Evolutionary conservation across 257 asterid genomes (phyloP), one percentile per base, ranked within the genome.

Genomic region (Salvia rosmarinus): DNA sequence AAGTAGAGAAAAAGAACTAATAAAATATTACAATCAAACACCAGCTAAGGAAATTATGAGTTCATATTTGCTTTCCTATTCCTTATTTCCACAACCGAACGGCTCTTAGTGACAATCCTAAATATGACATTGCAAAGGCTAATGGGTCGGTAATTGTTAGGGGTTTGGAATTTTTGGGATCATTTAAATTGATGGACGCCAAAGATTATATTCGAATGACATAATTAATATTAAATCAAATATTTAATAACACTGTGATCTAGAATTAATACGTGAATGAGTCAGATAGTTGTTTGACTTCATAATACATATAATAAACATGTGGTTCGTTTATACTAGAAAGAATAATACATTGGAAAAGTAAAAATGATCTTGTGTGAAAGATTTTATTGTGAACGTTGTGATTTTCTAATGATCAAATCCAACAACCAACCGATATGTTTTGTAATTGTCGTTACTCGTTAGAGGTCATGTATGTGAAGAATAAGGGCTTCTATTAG

Each of bases 321-420:
- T 13, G 6, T 13, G 35, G n/a, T 57, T 13, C 14, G 28, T 57
- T 13, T 1, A 56, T 13, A 14, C 21, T 28, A 6, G 28, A n/a
- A 60, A 62, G 67, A 37, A 28, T 62, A 39, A 11, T 62, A 39
- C 51, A 62, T 62, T 39, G 68, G 52, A 62, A 62, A 62, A 17
- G 68, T 39, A 39, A 62, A 39, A 17, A 40, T 39, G 52, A 39
- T 62, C 20, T 39, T 62, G 51, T 19, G 19, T 9, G 12, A 9
- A 12, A 39, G 68, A 62, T 62, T 39, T 62, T 62, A 39, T 62
- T 62, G 39, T 62, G 68, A 62, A 51, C 68, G 68, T 39, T 62
- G 68, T 39, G 68, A 62, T 62, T 40, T 62, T 19, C 35, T 40
- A 62, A 62, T 62, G 52, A 62, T 62, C 68, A 39, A 10, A 17